Evolutionary conservation across 2,329 filamentous ascomycete genomes (phyloP).

Genomic region (Penicillium sp.): DNA sequence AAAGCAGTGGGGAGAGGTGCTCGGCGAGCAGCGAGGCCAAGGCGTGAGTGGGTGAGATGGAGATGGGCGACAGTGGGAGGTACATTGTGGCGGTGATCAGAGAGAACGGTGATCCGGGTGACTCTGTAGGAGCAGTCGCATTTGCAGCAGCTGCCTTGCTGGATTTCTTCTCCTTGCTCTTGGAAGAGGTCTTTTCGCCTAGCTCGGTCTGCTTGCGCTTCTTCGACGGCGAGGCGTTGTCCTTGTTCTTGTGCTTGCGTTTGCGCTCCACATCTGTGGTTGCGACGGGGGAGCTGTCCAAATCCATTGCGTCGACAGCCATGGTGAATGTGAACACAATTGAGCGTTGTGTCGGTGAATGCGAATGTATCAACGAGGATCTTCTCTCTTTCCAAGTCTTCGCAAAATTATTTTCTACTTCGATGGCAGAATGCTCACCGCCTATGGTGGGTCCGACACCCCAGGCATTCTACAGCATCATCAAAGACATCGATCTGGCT

Average conservation of each 20-base stretch:
- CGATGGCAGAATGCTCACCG: background rate
- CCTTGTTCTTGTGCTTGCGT: constrained; percentile 46
- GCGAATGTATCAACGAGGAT: too few species aligned
- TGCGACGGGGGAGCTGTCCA: constrained; percentile 33
- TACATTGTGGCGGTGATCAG: constrained; percentile 78
- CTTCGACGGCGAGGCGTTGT: constrained; percentile 48
- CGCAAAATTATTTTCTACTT: constrained; percentile 24
- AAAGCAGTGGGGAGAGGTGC: constrained; percentile 65
- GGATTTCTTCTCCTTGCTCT: constrained; percentile 34
- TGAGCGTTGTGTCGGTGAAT: constrained; percentile 6
- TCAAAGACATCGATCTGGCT: too few species aligned
- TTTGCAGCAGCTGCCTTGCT: constrained; percentile 17
- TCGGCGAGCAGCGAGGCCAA: constrained; percentile 63
- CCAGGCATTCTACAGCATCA: too few species aligned
- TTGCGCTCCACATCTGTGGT: constrained; percentile 40
- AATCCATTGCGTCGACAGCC: constrained; percentile 46
- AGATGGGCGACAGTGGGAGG: constrained; percentile 63
- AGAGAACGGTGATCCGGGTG: constrained; percentile 66
- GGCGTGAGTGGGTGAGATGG: constrained; percentile 56
- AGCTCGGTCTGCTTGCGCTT: constrained; percentile 43
- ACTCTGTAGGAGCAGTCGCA: constrained; percentile 44
- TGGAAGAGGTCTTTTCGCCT: constrained; percentile 13
- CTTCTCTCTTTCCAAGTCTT: background rate
- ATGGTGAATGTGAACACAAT: constrained; percentile 34
- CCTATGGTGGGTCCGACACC: constrained; percentile 25